Evolutionary conservation across 2,329 filamentous ascomycete genomes (phyloP).

Genomic region (Colletotrichum gloeosporioides): DNA sequence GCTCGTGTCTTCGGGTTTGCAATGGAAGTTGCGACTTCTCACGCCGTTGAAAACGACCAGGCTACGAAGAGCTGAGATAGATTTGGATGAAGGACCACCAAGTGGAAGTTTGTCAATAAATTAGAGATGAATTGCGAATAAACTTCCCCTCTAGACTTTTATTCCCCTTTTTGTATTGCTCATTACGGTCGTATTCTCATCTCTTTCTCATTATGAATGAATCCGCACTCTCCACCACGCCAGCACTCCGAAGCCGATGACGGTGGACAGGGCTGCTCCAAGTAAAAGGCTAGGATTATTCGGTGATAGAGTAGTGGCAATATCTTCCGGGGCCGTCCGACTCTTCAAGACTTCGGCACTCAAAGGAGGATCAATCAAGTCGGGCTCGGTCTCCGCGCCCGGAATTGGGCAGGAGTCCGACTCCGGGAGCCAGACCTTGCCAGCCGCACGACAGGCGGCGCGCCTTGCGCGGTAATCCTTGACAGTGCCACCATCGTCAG

Average conservation of each 20-base stretch:
- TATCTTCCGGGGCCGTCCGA: not conserved
- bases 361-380: not conserved
- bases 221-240: not conserved
- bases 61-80: not conserved
- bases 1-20: slow-evolving; percentile 25
- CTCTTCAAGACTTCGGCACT: not conserved
- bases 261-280: not conserved
- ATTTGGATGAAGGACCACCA: not conserved
- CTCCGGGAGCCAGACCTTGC: not conserved
- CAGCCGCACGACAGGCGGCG: not conserved
- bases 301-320: not conserved
- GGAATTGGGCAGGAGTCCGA: not conserved
- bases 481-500: not conserved
- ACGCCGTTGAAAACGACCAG: not conserved
- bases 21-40: slow-evolving; percentile 14
- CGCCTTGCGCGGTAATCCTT: not conserved
- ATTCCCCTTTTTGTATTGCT: not conserved
- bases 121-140: not conserved
- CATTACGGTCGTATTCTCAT: not conserved
- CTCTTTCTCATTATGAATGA: not conserved
- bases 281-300: not conserved
- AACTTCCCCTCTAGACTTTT: not conserved
- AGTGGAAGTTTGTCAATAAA: not conserved
- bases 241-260: not conserved
- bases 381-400: not conserved